Evolutionary conservation across 768 basidiomycete species (phyloP).

Genomic region (Rhizopogon vinicolor): DNA sequence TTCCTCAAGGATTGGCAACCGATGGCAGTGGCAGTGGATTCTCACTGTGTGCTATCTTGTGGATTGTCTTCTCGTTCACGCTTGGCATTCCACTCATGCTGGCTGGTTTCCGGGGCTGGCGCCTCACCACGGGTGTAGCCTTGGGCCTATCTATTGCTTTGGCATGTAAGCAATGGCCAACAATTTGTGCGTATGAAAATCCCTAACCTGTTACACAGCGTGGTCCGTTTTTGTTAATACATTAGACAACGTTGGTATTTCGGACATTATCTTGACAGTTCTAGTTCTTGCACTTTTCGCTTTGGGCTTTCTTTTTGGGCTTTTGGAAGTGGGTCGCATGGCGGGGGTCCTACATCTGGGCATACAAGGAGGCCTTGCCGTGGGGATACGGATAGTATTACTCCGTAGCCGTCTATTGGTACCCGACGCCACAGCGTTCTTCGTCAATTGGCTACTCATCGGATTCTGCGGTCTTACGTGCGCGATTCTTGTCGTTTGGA

Average conservation of each 20-base stretch:
- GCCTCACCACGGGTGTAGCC: constrained; percentile 50
- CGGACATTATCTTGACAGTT: constrained; percentile 47
- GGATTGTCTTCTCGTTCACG: constrained; percentile 50
- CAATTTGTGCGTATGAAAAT: not conserved
- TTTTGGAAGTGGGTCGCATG: constrained; percentile 47
- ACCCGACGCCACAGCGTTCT: constrained; percentile 27
- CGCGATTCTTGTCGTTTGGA: constrained; percentile 37
- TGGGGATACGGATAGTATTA: constrained; percentile 52
- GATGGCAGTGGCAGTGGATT: constrained; percentile 56
- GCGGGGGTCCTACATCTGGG: constrained; percentile 43
- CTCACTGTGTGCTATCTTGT: constrained; percentile 45
- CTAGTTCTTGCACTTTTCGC: constrained; percentile 47
- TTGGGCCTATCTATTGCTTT: constrained; percentile 48
- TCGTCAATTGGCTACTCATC: constrained; percentile 52
- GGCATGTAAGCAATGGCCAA: constrained; percentile 30
- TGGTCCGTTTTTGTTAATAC: constrained; percentile 65
- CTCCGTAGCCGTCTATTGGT: constrained; percentile 48
- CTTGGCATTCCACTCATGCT: constrained; percentile 52
- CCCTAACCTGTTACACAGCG: constrained; percentile 27
- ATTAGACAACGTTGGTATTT: constrained; percentile 39
- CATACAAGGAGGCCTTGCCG: constrained; percentile 50
- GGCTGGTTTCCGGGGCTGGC: constrained; percentile 53
- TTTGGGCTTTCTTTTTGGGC: constrained; percentile 47
- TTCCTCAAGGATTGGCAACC: constrained; percentile 51
- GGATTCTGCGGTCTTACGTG: constrained; percentile 38